Percentiles rank a stretch among this genome's conserved stretches.
Conservation (phyloP, 352 stramenopile species). For the Globisporangium spinosum region DNA sequence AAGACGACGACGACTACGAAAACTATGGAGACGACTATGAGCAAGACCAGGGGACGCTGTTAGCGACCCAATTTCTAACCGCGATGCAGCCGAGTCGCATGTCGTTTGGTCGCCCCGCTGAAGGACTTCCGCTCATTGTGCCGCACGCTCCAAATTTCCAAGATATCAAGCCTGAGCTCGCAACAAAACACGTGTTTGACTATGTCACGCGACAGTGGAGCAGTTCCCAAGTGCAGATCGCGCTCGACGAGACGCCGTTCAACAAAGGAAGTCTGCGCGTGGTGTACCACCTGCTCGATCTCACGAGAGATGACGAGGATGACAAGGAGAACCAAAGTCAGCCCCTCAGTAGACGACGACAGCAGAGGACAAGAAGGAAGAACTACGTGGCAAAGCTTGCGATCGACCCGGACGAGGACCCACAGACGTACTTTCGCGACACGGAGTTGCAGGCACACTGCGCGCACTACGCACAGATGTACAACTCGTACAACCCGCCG, state of each 20-base stretch:
- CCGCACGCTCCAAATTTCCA: constrained; percentile 69
- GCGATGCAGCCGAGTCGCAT: constrained; percentile 25
- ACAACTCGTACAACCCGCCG: constrained; percentile 83
- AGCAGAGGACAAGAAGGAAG: constrained; percentile 8
- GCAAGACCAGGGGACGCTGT: background rate
- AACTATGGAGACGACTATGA: constrained; percentile 6
- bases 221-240: constrained; percentile 61
- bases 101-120: constrained; percentile 28
- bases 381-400: constrained; percentile 85
- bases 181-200: constrained; percentile 80
- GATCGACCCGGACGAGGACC: constrained; percentile 85
- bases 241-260: constrained; percentile 78
- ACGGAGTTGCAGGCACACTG: constrained; percentile 87
- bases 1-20: constrained; percentile 11
- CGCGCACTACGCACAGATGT: constrained; percentile 77
- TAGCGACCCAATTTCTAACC: constrained; percentile 27
- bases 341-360: background rate
- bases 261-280: constrained; percentile 78
- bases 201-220: constrained; percentile 73
- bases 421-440: constrained; percentile 87
- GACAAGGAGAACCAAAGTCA: background rate
- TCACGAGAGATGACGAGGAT: constrained; percentile 23
- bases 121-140: constrained; percentile 73
- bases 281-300: constrained; percentile 77
- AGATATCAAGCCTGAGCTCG: constrained; percentile 48